Evolutionary conservation across 2,329 filamentous ascomycete species (phyloP).

Genomic region (Phialocephala sp.): DNA sequence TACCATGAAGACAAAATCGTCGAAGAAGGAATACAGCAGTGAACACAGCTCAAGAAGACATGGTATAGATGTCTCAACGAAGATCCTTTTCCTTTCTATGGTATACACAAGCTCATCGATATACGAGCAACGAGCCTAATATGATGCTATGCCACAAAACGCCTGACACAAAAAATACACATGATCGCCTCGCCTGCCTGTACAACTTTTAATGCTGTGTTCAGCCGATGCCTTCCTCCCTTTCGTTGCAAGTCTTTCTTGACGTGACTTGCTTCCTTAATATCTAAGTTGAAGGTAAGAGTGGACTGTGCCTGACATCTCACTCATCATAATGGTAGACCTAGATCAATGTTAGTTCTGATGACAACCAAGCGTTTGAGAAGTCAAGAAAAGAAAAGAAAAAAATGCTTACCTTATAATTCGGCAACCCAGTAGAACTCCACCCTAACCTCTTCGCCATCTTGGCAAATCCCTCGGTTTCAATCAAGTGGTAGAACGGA

Average conservation of each 20-base stretch:
- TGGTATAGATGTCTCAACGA: constrained; percentile 4
- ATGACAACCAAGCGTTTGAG: background rate
- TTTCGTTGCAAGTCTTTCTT: background rate
- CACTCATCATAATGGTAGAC: constrained; percentile 41
- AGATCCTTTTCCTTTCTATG: constrained; percentile 30
- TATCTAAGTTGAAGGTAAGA: constrained; percentile 31
- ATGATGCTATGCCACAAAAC: constrained; percentile 36
- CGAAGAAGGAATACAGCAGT: background rate
- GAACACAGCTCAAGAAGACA: background rate
- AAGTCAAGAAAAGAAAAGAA: background rate
- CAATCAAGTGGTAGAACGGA: constrained; percentile 93
- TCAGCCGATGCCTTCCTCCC: background rate
- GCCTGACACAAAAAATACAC: constrained; percentile 27
- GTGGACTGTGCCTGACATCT: constrained; percentile 36
- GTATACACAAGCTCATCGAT: constrained; percentile 32
- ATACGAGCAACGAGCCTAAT: constrained; percentile 9
- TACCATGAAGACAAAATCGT: background rate
- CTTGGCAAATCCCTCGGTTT: constrained; percentile 97
- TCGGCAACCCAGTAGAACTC: constrained; percentile 85
- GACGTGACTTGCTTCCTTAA: constrained; percentile 20
- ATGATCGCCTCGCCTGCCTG: constrained; percentile 5
- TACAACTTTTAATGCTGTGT: constrained; percentile 23
- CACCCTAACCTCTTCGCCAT: constrained; percentile 93
- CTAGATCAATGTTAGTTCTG: constrained; percentile 28
- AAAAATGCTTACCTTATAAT: constrained; percentile 79